Conservation (phyloP, 148 eudicot species). For the Mesembryanthemum crystallinum region DNA sequence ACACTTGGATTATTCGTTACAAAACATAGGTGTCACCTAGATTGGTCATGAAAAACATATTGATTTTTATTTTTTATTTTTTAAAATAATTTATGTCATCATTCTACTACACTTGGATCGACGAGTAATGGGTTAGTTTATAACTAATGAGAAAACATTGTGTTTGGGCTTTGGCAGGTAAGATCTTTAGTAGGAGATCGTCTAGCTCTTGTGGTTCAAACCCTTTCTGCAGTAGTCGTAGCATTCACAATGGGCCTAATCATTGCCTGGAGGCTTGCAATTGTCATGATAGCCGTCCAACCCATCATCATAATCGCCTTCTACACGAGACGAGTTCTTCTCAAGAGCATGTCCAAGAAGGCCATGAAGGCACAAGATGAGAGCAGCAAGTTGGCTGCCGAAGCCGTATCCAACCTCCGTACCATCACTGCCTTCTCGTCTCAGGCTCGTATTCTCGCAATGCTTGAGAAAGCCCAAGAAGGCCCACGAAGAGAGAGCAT, state of each 20-base stretch:
- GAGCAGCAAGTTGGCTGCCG: constrained; percentile 72
- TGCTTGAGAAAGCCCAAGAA: constrained; percentile 70
- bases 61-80: too few relatives aligned
- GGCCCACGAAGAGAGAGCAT: constrained; percentile 61
- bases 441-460: constrained; percentile 54
- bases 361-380: constrained; percentile 70
- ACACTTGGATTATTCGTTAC: too few relatives aligned
- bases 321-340: constrained; percentile 57
- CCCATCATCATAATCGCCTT: constrained; percentile 62
- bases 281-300: constrained; percentile 70
- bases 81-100: too few relatives aligned
- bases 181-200: constrained; percentile 84
- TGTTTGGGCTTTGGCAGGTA: constrained; percentile 58
- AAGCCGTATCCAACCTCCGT: constrained; percentile 72
- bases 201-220: constrained; percentile 66
- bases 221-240: constrained; percentile 66
- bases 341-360: constrained; percentile 68
- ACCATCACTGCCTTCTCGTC: constrained; percentile 76
- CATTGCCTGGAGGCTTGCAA: constrained; percentile 74
- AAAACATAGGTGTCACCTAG: too few relatives aligned
- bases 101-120: too few relatives aligned
- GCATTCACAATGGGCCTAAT: constrained; percentile 78
- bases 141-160: too few relatives aligned
- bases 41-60: too few relatives aligned
- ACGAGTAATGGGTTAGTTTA: too few relatives aligned